Percentiles rank a stretch among this genome's conserved stretches.
Evolutionary conservation across 2,329 filamentous ascomycete genomes (phyloP).

Genomic region (Dactylellina cionopaga): DNA sequence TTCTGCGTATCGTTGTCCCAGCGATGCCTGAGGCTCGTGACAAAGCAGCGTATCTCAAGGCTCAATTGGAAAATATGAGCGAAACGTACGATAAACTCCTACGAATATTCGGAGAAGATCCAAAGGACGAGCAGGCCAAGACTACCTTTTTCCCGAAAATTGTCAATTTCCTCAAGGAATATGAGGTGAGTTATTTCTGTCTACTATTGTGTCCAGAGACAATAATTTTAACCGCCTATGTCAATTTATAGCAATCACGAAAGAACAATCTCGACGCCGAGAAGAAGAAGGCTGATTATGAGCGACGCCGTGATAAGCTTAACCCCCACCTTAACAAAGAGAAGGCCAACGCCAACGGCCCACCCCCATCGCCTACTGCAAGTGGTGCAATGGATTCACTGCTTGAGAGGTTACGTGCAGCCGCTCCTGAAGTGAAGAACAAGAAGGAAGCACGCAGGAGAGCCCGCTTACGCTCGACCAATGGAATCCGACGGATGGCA

Average conservation of each 20-base stretch:
- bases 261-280: conserved; percentile 90
- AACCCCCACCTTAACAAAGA: conserved; percentile 39
- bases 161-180: conserved; percentile 87
- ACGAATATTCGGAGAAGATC: conserved; percentile 95
- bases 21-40: conserved; percentile 95
- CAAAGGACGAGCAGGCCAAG: conserved; percentile 87
- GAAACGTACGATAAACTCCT: conserved; percentile 94
- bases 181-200: conserved; percentile 74
- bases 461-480: conserved; percentile 70
- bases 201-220: too few relatives aligned
- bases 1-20: conserved; percentile 87
- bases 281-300: conserved; percentile 83
- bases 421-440: conserved; percentile 87
- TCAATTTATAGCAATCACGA: conserved; percentile 68
- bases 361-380: conserved; percentile 73
- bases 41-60: conserved; percentile 93
- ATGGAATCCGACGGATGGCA: conserved; percentile 45
- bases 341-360: conserved; percentile 52
- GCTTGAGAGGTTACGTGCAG: conserved; percentile 91
- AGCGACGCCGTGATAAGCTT: conserved; percentile 67
- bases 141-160: conserved; percentile 96
- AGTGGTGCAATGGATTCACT: conserved; percentile 96
- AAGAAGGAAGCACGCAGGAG: conserved; percentile 87
- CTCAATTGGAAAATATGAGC: conserved; percentile 93
- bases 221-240: too few relatives aligned